These are phyloP conservation scores for Pholiota molesta DNA, from an alignment of 768 basidiomycete species.

Conservation along the genomic window DNA sequence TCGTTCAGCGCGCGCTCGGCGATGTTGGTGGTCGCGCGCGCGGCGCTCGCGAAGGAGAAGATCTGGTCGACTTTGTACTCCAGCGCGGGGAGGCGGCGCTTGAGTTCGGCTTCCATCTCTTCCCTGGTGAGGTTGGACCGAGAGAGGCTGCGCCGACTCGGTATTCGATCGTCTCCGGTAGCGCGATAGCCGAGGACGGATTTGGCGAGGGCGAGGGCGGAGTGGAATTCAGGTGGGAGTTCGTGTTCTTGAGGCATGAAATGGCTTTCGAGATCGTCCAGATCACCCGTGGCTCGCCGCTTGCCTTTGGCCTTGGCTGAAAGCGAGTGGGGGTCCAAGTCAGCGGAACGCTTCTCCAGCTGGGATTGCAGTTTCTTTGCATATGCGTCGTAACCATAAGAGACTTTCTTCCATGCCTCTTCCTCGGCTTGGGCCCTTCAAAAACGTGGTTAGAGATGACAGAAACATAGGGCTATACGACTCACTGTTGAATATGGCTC, in stretches of 20 bases:
- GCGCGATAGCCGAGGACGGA: conserved; percentile 26
- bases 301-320: conserved; percentile 56
- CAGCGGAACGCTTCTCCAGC: conserved; percentile 48
- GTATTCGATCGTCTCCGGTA: conserved; percentile 29
- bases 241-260: conserved; percentile 40
- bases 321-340: conserved; percentile 32
- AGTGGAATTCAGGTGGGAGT: conserved; percentile 35
- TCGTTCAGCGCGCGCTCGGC: conserved; percentile 62
- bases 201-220: conserved; percentile 33
- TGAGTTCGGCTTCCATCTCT: conserved; percentile 39
- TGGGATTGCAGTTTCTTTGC: conserved; percentile 47
- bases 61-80: conserved; percentile 64
- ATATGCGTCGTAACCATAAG: conserved; percentile 62
- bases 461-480: conserved; percentile 11
- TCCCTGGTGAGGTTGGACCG: conserved; percentile 24
- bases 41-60: conserved; percentile 53
- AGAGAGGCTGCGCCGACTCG: conserved; percentile 15
- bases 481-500: conserved; percentile 67
- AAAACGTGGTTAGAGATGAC: conserved; percentile 1
- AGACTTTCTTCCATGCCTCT: conserved; percentile 70
- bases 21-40: conserved; percentile 52
- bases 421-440: conserved; percentile 58
- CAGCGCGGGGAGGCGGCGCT: conserved; percentile 46
- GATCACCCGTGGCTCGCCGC: conserved; percentile 50
- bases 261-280: conserved; percentile 28